Base-by-base conservation (phyloP, 2,329 filamentous ascomycete genomes). In the Neurospora sp. region DNA sequence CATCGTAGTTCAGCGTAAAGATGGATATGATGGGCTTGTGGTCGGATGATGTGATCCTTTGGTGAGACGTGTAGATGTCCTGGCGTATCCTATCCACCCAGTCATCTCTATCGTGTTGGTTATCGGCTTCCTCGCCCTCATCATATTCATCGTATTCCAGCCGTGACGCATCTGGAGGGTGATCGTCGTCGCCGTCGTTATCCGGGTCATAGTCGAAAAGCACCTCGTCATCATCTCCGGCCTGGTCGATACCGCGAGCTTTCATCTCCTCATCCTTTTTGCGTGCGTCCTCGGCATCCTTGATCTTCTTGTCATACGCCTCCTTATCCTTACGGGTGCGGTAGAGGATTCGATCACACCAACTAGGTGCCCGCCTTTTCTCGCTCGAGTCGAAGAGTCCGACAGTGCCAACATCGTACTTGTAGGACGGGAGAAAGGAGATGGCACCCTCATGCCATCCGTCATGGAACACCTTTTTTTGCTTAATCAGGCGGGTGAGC, bases 321-420 rank as follows among this genome's bases (percentile, higher is more conserved):
- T 89, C 80, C 72, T 87, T 89, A 76, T 96, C 89, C 66, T 84
- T 86, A 52, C 90, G 87, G 2, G 93, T 96, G 8, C 95, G 87
- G 78, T 89, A 99, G 0, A 99, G 80, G 66, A 99, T 94, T 17
- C 96, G 91, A 80, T 99, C 96, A 78, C 96, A 99, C 95, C 96
- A 99, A 77, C 93, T 97, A 2, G 96, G 96, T 2, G 92, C 91
- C 68, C 96, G 87, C 73, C 90, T 90, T 82, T 99, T 99, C 78
- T 98, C 96, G 74, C 94, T 97, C 0, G 94, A 93, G 80, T 99
- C 96, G 78, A 97, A 99, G 38, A 93, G 86, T 1, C 92, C 92
- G 39, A 97, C 88, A 38, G 91, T 97, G n/a, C 96, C 96, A 37
- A 97, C 85, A 76, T 99, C 96, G 75, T 99, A 99, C 79, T 99